These are phyloP conservation scores for Hypoxylon sp. DNA, from an alignment of 2,329 filamentous ascomycete species.

Conservation along the genomic window DNA sequence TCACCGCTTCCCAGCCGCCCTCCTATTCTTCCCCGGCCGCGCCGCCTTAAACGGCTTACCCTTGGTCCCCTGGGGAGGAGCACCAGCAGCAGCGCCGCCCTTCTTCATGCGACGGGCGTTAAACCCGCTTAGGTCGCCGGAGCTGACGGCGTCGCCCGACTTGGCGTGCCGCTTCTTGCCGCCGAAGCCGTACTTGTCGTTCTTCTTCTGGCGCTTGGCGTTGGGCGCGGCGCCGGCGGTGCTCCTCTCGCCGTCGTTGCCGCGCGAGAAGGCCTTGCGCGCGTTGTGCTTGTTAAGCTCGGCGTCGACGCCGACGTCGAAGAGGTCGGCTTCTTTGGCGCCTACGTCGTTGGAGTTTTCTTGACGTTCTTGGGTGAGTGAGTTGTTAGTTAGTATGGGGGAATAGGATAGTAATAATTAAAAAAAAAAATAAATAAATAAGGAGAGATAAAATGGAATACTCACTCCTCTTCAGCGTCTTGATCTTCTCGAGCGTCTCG, in stretches of 20 bases:
- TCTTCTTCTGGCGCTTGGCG: conserved; percentile 89
- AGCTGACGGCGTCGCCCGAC: conserved; percentile 88
- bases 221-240: conserved; percentile 60
- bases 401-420: conserved; percentile 35
- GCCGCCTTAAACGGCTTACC: conserved; percentile 55
- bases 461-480: conserved; percentile 93
- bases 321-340: conserved; percentile 85
- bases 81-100: conserved; percentile 53
- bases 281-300: conserved; percentile 65
- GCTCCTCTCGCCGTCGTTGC: conserved; percentile 55
- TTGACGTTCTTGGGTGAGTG: conserved; percentile 77
- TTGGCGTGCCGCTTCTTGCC: conserved; percentile 94
- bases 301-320: conserved; percentile 87
- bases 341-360: conserved; percentile 71
- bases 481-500: conserved; percentile 95
- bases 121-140: conserved; percentile 83
- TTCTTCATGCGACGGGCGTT: conserved; percentile 91
- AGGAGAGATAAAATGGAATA: conserved; percentile 42
- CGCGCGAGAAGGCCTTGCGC: conserved; percentile 55
- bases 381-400: conserved; percentile 36
- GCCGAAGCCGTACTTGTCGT: conserved; percentile 93
- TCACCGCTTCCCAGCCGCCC: conserved; percentile 59
- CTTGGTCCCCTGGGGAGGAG: conserved; percentile 39
- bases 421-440: conserved; percentile 8
- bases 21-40: conserved; percentile 64